Evolutionary conservation across 176 grass and related monocot species (phyloP), one percentile per base, ranked within the genome.

Genomic region (Aechmea fasciata): DNA sequence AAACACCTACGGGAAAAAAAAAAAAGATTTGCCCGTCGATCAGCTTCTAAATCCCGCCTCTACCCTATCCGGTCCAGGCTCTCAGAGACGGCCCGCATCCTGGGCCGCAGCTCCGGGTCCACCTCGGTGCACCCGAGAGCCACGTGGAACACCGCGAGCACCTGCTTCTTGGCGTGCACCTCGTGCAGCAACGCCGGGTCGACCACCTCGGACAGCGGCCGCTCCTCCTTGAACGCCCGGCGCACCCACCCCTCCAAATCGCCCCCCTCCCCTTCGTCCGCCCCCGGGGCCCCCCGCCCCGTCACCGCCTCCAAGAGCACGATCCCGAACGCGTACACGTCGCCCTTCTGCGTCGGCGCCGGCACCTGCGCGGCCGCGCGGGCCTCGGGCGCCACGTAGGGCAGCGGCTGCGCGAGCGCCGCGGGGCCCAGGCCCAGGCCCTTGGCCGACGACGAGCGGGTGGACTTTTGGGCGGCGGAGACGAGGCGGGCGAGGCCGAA

Each of bases 101-200:
- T 81, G 6, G 89, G 94, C 28, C 94, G 78, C 69, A 90, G 73
- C 68, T 99, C 94, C 2, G 89, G 63, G 48, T 99, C 94, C 10
- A 71, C 71, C 68, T 99, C 94, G 14, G 90, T 86, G 75, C 94
- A 99, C 19, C 94, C 90, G 13, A 99, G 94, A 11, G 94, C 89
- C 51, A 93, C 87, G 53, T 99, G 94, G 87, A 99, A 99, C 9
- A 93, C 84, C 14, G 84, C 82, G 51, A 99, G 89, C 48, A 99
- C 94, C 82, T 93, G 89, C 80, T 90, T 90, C 87, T 99, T 99
- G 71, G 94, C 94, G 71, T 93, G 94, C 74, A 99, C 90, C 79
- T 99, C 94, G 71, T 84, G 86, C 23, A 99, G 83, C 77, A 99
- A 65, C 50, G 86, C 69, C 15, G 94, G 94, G 84, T 99, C 94